Evolutionary conservation across 2,329 filamentous ascomycete genomes (phyloP).

Genomic region (Lizonia empirigonia): DNA sequence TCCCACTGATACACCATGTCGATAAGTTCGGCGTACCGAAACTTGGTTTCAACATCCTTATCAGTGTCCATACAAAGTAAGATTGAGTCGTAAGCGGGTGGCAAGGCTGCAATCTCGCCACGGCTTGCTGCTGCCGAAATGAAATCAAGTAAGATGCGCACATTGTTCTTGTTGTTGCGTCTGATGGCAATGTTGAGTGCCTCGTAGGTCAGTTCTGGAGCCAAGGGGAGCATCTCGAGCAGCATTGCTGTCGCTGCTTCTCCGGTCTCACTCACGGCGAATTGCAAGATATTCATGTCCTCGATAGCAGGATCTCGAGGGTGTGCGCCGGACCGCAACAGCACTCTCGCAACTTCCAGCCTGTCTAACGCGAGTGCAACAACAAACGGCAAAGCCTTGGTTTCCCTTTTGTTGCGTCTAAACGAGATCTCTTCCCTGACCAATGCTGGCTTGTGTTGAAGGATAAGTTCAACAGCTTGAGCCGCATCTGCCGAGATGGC

Average conservation of each 20-base stretch:
- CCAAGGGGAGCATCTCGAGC: slow-evolving; percentile 22
- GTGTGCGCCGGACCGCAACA: slow-evolving; percentile 24
- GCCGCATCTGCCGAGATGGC: slow-evolving; percentile 25
- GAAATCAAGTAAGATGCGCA: slow-evolving; percentile 21
- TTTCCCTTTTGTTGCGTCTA: slow-evolving; percentile 23
- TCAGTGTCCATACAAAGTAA: slow-evolving; percentile 16
- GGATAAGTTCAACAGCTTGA: slow-evolving; percentile 26
- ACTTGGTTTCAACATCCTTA: slow-evolving; percentile 7
- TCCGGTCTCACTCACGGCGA: slow-evolving; percentile 19
- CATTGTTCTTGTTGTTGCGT: slow-evolving; percentile 19
- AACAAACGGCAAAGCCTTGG: slow-evolving; percentile 23
- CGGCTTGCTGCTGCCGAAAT: slow-evolving; percentile 23
- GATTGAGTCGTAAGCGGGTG: slow-evolving; percentile 24
- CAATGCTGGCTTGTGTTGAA: slow-evolving; percentile 19
- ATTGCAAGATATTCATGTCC: slow-evolving; percentile 25
- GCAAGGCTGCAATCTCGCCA: slow-evolving; percentile 22
- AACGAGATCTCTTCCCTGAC: slow-evolving; percentile 25
- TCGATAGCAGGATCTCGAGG: slow-evolving; percentile 27
- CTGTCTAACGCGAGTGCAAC: slow-evolving; percentile 19
- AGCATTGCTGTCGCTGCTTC: slow-evolving; percentile 21
- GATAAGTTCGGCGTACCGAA: slow-evolving; percentile 20
- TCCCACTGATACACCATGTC: slow-evolving; percentile 26
- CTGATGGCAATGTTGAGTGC: slow-evolving; percentile 25
- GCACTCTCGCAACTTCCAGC: slow-evolving; percentile 21
- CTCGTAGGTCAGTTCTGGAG: slow-evolving; percentile 24